Evolutionary conservation across 2,329 filamentous ascomycete genomes (phyloP).

Genomic region (Trichoderma hamatum): DNA sequence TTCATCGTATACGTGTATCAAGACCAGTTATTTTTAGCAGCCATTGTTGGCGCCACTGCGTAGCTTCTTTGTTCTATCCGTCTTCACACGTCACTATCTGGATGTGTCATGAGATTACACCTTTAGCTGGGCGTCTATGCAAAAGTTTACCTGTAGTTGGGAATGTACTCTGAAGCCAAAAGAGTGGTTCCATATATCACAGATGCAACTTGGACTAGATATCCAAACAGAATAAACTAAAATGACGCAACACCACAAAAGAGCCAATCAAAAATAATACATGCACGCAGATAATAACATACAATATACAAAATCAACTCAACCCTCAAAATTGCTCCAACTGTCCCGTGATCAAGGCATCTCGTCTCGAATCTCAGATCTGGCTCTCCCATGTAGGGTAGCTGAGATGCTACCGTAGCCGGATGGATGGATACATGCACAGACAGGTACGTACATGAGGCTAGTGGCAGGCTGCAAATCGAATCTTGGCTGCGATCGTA

Average conservation of each 20-base stretch:
- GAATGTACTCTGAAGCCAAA: not conserved
- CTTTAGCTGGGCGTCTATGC: not conserved
- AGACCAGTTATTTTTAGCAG: not conserved
- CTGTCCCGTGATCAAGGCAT: not conserved
- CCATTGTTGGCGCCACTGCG: no score
- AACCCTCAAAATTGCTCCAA: not conserved
- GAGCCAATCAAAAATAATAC: not conserved
- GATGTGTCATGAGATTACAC: not conserved
- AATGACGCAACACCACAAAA: not conserved
- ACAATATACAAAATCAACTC: not conserved
- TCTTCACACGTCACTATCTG: not conserved
- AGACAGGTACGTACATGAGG: not conserved
- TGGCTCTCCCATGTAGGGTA: conserved; percentile 14
- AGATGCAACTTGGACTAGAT: not conserved
- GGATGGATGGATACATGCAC: not conserved
- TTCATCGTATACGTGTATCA: no score
- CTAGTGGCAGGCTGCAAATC: conserved; percentile 1
- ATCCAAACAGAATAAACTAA: not conserved
- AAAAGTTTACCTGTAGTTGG: not conserved
- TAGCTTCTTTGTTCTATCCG: not conserved
- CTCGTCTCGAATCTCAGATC: not conserved
- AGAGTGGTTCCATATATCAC: not conserved
- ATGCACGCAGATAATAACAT: not conserved
- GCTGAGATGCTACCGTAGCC: not conserved
- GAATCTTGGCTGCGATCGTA: conserved; percentile 17